A percentile compares a stretch with the other conserved stretches of the same genome.
Evolutionary conservation across 2,329 filamentous ascomycete species (phyloP).

Genomic region (Hypoxylon sp.): DNA sequence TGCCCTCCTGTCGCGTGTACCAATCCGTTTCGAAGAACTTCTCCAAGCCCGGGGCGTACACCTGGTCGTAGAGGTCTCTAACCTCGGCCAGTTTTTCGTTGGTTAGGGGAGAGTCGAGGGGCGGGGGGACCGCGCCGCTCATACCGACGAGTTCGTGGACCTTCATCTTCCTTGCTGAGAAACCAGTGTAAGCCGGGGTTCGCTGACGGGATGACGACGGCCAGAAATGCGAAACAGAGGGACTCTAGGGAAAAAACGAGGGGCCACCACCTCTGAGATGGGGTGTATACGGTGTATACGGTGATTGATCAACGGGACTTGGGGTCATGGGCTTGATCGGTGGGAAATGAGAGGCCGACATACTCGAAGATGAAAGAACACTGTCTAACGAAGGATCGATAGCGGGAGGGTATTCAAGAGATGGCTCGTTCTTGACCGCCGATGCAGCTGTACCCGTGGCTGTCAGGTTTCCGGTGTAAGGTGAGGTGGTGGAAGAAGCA

Average conservation of each 20-base stretch:
- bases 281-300: slow-evolving; percentile 49
- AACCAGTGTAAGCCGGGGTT: slow-evolving; percentile 53
- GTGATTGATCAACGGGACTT: slow-evolving; percentile 37
- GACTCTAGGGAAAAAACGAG: slow-evolving; percentile 49
- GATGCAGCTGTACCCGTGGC: slow-evolving; percentile 44
- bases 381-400: slow-evolving; percentile 73
- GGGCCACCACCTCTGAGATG: slow-evolving; percentile 61
- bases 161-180: slow-evolving; percentile 69
- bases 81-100: slow-evolving; percentile 69
- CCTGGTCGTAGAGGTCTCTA: slow-evolving; percentile 74
- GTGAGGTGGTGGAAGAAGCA: slow-evolving; percentile 36
- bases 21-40: slow-evolving; percentile 83
- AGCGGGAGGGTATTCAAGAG: slow-evolving; percentile 64
- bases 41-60: slow-evolving; percentile 78
- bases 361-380: slow-evolving; percentile 48
- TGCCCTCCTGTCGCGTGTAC: slow-evolving; percentile 66
- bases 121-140: slow-evolving; percentile 66
- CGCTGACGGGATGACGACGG: slow-evolving; percentile 43
- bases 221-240: slow-evolving; percentile 40
- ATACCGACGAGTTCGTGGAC: slow-evolving; percentile 75
- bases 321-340: slow-evolving; percentile 40
- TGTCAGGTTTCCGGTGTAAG: slow-evolving; percentile 46
- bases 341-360: slow-evolving; percentile 46
- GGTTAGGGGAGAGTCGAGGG: slow-evolving; percentile 60
- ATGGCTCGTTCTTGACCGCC: slow-evolving; percentile 50